A percentile compares a stretch with the other conserved stretches of the same genome.
These are phyloP conservation scores for Diaporthe amygdali DNA, from an alignment of 2,329 filamentous ascomycete genomes.

Conservation along the genomic window DNA sequence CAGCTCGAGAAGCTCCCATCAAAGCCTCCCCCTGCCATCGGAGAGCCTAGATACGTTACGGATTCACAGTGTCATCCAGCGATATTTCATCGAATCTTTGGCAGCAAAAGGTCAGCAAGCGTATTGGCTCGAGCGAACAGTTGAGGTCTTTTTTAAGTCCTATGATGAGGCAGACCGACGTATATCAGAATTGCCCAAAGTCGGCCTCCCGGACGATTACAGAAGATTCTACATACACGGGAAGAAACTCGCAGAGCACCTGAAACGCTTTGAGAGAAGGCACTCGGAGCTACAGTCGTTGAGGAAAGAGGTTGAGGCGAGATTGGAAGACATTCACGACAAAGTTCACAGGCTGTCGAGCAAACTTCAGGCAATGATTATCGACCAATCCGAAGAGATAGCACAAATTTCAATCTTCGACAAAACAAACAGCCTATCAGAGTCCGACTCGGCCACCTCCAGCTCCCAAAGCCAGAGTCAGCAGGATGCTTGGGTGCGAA, in stretches of 20 bases:
- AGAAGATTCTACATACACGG: conserved; percentile 58
- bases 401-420: conserved; percentile 55
- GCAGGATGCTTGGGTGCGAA: conserved; percentile 27
- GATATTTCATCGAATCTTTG: conserved; percentile 55
- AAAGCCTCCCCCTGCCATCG: conserved; percentile 43
- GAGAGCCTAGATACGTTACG: conserved; percentile 56
- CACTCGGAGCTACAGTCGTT: conserved; percentile 34
- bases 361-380: conserved; percentile 43
- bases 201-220: conserved; percentile 58
- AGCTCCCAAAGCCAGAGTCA: conserved; percentile 40
- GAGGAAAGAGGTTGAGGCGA: conserved; percentile 39
- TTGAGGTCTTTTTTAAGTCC: conserved; percentile 53
- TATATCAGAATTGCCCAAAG: conserved; percentile 45
- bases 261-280: conserved; percentile 44
- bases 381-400: conserved; percentile 38
- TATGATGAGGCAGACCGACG: conserved; percentile 51
- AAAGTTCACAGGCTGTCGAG: conserved; percentile 51
- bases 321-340: conserved; percentile 43
- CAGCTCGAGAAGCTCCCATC: conserved; percentile 46
- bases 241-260: conserved; percentile 48
- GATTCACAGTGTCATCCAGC: conserved; percentile 58
- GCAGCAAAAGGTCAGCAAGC: conserved; percentile 44
- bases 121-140: conserved; percentile 56
- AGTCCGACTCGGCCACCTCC: conserved; percentile 49
- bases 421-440: conserved; percentile 52